Conservation (phyloP, 2,329 filamentous ascomycete genomes). For the Botrytis elliptica region DNA sequence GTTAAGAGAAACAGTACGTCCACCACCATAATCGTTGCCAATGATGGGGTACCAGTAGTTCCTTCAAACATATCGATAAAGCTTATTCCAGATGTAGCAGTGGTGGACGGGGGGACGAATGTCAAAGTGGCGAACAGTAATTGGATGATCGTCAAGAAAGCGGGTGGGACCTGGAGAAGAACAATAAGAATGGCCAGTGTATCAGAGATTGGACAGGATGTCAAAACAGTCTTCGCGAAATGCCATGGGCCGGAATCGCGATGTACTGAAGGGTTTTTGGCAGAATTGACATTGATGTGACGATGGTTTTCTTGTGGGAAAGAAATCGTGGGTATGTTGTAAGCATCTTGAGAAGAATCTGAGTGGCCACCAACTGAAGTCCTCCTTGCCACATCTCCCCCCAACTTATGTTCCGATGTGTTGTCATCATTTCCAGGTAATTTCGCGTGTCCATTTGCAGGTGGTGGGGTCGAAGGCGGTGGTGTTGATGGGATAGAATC, state of each 20-base stretch:
- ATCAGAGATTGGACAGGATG: constrained; percentile 86
- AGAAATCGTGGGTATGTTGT: constrained; percentile 42
- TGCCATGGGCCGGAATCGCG: constrained; percentile 72
- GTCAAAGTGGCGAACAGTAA: constrained; percentile 90
- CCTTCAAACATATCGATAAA: constrained; percentile 91
- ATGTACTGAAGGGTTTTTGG: constrained; percentile 66
- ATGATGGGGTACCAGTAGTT: constrained; percentile 78
- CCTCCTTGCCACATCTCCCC: constrained; percentile 46
- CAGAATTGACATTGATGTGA: constrained; percentile 68
- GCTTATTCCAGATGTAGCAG: constrained; percentile 67
- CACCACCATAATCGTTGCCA: constrained; percentile 80
- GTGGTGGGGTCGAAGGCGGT: constrained; percentile 43
- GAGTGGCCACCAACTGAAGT: constrained; percentile 53
- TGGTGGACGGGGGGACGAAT: constrained; percentile 81
- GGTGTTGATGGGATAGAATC: constrained; percentile 38
- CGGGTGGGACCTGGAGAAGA: constrained; percentile 85
- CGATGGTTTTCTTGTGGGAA: constrained; percentile 53
- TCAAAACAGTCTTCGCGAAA: constrained; percentile 80
- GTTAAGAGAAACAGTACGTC: constrained; percentile 79
- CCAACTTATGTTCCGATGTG: constrained; percentile 35
- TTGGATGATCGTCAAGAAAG: constrained; percentile 85
- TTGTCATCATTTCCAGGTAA: constrained; percentile 31
- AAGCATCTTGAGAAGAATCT: constrained; percentile 54
- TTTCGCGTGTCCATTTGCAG: constrained; percentile 39
- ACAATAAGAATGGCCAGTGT: constrained; percentile 96